phyloP scores from a whole-genome alignment of 257 asterid species.

The Voacanga thouarsii region DNA sequence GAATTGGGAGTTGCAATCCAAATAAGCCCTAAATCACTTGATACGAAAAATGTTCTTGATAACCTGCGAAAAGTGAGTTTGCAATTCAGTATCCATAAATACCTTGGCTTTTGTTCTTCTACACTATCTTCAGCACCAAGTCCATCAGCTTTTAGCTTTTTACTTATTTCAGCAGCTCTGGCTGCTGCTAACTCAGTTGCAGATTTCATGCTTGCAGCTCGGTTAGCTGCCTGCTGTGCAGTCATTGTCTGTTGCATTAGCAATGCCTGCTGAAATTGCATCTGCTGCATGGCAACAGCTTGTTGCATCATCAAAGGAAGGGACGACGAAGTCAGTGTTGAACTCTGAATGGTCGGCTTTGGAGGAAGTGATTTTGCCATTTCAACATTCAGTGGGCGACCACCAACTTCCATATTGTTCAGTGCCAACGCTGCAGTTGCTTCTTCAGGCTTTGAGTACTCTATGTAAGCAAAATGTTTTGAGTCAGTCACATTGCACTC shows the following conservation, averaged over 20 bases:
- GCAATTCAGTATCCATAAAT: constrained; percentile 6
- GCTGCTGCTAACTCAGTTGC: constrained; percentile 98
- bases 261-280: constrained; percentile 98
- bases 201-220: constrained; percentile 95
- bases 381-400: constrained; percentile 95
- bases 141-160: constrained; percentile 82
- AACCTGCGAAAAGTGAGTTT: not conserved
- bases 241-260: constrained; percentile 88
- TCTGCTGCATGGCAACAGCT: constrained; percentile 97
- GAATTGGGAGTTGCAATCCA: too few relatives aligned
- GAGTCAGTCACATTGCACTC: constrained; percentile 87
- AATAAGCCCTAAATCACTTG: not conserved
- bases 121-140: constrained; percentile 50
- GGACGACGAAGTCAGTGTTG: constrained; percentile 56
- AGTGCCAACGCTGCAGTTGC: constrained; percentile 84
- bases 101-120: constrained; percentile 66
- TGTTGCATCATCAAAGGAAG: constrained; percentile 89
- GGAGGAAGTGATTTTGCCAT: constrained; percentile 97
- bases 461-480: constrained; percentile 92
- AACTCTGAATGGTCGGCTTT: constrained; percentile 45
- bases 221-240: constrained; percentile 90
- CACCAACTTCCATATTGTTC: constrained; percentile 94
- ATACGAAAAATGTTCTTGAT: not conserved
- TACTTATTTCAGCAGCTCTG: constrained; percentile 96
- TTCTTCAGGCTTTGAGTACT: constrained; percentile 86